phyloP scores from a whole-genome alignment of 2,329 filamentous ascomycete species.

The Penicillium capsulatum region DNA sequence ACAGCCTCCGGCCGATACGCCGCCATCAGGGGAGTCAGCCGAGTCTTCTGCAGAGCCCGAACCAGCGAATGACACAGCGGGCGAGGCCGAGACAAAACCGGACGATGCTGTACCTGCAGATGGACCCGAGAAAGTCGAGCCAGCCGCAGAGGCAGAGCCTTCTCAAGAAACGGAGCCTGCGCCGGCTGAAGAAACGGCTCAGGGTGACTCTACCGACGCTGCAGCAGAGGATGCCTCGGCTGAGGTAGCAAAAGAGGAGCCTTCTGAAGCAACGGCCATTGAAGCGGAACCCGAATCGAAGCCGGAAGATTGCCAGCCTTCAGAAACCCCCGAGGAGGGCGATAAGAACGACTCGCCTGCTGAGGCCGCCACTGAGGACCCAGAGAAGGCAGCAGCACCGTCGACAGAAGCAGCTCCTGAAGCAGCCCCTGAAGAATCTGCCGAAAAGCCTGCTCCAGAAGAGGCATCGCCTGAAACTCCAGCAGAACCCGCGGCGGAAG shows the following conservation, averaged over 20 bases:
- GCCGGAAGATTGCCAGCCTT: neutral
- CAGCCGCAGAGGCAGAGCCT: constrained; percentile 9
- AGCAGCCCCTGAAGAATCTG: neutral
- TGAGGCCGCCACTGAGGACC: neutral
- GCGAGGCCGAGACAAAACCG: constrained; percentile 3
- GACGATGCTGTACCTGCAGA: constrained; percentile 1
- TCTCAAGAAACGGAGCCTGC: constrained; percentile 1
- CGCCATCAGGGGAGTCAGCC: constrained; percentile 5
- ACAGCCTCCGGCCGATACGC: neutral
- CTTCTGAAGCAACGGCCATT: neutral
- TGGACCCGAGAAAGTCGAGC: neutral
- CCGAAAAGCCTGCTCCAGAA: constrained; percentile 6
- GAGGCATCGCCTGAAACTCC: neutral
- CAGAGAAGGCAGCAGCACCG: constrained; percentile 6
- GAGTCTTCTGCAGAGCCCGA: constrained; percentile 8
- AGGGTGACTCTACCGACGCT: neutral
- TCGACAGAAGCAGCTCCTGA: constrained; percentile 2
- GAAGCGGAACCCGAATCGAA: constrained; percentile 2
- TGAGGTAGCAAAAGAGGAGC: constrained; percentile 1
- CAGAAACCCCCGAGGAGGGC: neutral
- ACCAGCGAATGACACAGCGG: neutral
- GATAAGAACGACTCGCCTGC: neutral
- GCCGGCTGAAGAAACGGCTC: constrained; percentile 3
- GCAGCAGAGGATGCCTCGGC: neutral
- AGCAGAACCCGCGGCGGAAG: constrained; percentile 4